Conservation (phyloP, 2,329 filamentous ascomycete species). For the Xylariales sp. region DNA sequence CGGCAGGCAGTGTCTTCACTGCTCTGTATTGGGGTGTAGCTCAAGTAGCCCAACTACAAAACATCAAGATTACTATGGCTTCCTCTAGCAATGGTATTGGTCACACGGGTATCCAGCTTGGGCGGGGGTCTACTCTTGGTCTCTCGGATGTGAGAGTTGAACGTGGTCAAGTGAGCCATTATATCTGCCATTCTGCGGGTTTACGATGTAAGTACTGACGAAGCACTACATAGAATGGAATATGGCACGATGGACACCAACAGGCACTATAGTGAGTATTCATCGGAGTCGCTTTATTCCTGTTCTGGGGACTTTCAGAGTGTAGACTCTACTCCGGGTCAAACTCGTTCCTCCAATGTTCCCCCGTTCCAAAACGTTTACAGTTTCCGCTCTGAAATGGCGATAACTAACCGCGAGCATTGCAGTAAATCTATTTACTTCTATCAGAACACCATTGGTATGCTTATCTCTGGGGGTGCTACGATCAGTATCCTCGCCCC, state of each 20-base stretch:
- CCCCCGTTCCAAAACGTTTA: background rate
- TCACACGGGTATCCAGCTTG: constrained; percentile 56
- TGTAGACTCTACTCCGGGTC: background rate
- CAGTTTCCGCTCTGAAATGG: background rate
- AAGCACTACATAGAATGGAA: constrained; percentile 52
- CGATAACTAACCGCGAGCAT: background rate
- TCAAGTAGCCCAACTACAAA: constrained; percentile 56
- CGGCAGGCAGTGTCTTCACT: constrained; percentile 51
- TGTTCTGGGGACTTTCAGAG: background rate
- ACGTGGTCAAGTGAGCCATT: constrained; percentile 50
- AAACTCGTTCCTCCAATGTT: no score
- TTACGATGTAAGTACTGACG: constrained; percentile 25
- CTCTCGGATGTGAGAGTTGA: constrained; percentile 57
- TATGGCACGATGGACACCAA: constrained; percentile 57
- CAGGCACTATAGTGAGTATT: constrained; percentile 52
- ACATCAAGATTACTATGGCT: constrained; percentile 57
- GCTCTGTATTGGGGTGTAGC: constrained; percentile 60
- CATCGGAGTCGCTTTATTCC: background rate
- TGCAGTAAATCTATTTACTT: constrained; percentile 56
- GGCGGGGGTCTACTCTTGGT: constrained; percentile 56
- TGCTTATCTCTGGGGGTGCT: constrained; percentile 53
- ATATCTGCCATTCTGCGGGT: no score
- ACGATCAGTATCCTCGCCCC: constrained; percentile 56
- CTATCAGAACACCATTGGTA: constrained; percentile 55
- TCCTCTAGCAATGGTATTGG: constrained; percentile 51